These are phyloP conservation scores for Hypericum androsaemum DNA, from an alignment of 345 rosid species.

Conservation along the genomic window DNA sequence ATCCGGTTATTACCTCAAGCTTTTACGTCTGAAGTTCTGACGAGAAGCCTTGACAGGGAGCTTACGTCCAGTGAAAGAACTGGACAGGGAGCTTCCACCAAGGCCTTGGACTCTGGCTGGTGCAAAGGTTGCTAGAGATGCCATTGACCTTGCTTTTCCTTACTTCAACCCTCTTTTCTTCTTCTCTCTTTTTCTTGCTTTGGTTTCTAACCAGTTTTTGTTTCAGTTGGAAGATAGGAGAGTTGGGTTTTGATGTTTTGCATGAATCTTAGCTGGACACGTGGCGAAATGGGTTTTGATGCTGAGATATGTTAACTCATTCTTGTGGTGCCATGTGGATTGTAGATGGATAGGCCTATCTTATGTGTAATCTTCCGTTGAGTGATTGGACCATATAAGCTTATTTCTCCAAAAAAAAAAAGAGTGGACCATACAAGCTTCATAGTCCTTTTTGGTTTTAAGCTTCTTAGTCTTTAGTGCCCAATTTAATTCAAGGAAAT, in stretches of 20 bases:
- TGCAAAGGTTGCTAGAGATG: constrained; percentile 63
- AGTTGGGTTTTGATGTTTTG: constrained; percentile 16
- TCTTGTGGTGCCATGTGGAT: constrained; percentile 40
- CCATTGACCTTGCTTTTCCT: constrained; percentile 39
- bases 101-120: constrained; percentile 65
- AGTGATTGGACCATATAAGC: too few relatives aligned
- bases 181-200: not conserved
- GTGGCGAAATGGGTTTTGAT: constrained; percentile 41
- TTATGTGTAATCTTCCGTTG: constrained; percentile 11
- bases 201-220: not conserved
- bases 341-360: constrained; percentile 61
- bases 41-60: constrained; percentile 56
- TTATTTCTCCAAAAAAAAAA: too few relatives aligned
- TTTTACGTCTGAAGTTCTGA: constrained; percentile 46
- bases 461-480: too few relatives aligned
- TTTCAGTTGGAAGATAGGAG: not conserved
- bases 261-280: constrained; percentile 43
- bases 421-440: too few relatives aligned
- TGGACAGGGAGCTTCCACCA: constrained; percentile 41
- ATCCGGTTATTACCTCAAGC: constrained; percentile 25
- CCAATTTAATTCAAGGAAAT: too few relatives aligned
- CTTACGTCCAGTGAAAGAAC: constrained; percentile 43
- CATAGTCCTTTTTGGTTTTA: too few relatives aligned
- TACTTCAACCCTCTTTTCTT: not conserved
- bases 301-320: constrained; percentile 36